These are phyloP conservation scores for Zygoascus ofunaensis DNA, from an alignment of 805 yeast species.

Conservation along the genomic window DNA sequence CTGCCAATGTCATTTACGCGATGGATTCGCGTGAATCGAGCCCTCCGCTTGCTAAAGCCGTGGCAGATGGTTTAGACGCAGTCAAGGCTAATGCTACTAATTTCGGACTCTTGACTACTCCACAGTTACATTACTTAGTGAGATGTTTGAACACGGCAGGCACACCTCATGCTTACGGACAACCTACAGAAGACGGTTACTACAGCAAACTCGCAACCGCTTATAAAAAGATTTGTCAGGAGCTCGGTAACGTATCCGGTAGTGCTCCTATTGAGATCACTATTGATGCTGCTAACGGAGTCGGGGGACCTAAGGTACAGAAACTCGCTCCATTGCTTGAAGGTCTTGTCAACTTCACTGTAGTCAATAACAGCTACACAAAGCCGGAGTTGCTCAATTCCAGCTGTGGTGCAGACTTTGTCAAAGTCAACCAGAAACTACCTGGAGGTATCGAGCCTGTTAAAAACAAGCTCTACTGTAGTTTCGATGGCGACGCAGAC, in stretches of 20 bases:
- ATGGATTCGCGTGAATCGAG: conserved; percentile 88
- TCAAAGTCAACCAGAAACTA: conserved; percentile 74
- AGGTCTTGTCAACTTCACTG: conserved; percentile 33
- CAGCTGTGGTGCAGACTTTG: conserved; percentile 92
- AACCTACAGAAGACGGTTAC: conserved; percentile 59
- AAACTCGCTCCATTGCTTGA: conserved; percentile 38
- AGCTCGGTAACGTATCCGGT: conserved; percentile 7
- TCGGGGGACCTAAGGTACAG: conserved; percentile 71
- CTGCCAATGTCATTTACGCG: conserved; percentile 55
- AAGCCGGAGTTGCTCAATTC: conserved; percentile 56
- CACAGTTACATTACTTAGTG: conserved; percentile 85
- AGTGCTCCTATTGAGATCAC: conserved; percentile 37
- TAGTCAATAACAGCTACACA: conserved; percentile 45
- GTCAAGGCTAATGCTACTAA: conserved; percentile 41
- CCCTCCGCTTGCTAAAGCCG: conserved; percentile 48
- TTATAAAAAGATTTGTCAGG: conserved; percentile 35
- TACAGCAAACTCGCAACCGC: conserved; percentile 51
- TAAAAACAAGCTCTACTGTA: conserved; percentile 48
- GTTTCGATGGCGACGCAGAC: conserved; percentile 97
- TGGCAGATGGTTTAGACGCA: conserved; percentile 51
- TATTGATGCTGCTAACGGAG: conserved; percentile 94
- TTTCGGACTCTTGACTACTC: conserved; percentile 76
- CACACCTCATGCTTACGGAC: conserved; percentile 42
- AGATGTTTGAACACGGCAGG: conserved; percentile 55
- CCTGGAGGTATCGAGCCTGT: conserved; percentile 51